Evolutionary conservation across 179 eudicot species (phyloP), one percentile per base, ranked within the genome.

Genomic region (Gypsophila paniculata): DNA sequence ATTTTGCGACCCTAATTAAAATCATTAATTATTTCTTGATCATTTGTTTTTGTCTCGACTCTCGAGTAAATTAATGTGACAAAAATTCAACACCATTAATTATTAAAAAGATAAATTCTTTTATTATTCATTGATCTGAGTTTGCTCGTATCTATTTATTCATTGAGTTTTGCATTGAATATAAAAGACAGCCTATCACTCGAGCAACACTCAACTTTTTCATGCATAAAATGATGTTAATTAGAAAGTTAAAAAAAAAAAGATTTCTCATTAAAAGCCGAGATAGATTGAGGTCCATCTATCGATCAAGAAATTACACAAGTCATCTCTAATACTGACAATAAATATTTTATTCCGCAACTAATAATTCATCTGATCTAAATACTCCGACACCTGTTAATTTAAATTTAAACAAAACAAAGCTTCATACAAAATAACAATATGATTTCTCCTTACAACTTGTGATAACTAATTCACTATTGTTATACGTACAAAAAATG

Each of bases 1-100:
- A 55, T 69, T 75, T 29, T 74, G 19, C 60, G 5, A 65, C 54
- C 51, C 22, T 63, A 65, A 68, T n/a, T n/a, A 1, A 29, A 29
- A 29, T 29, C 34, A 29, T 29, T 38, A 34, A 9, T 68, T 44
- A 21, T 14, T 48, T 29, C 49, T 7, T 49, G 6, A 66, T 68
- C 55, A 19, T 59, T 61, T 1, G 14, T 4, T 23, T 53, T 8
- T 46, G 57, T 72, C 68, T 61, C 22, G 17, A 61, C 63, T 26
- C 61, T 15, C 8, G n/a, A 52, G 11, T 52, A 1, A 12, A 29
- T 29, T 0, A 3, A 64, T 51, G 52, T 66, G 17, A 21, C 25
- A 25, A 51, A 0, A 53, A 54, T 25, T 17, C 61, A 54, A 69
- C 49, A 69, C 49, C 72, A 25, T 69, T 12, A 60, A 32, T 42